A percentile compares a stretch with the other conserved stretches of the same genome.
These are phyloP conservation scores for Acanthamoeba healyi DNA, from an alignment of 208 protist genomes.

Conservation along the genomic window DNA sequence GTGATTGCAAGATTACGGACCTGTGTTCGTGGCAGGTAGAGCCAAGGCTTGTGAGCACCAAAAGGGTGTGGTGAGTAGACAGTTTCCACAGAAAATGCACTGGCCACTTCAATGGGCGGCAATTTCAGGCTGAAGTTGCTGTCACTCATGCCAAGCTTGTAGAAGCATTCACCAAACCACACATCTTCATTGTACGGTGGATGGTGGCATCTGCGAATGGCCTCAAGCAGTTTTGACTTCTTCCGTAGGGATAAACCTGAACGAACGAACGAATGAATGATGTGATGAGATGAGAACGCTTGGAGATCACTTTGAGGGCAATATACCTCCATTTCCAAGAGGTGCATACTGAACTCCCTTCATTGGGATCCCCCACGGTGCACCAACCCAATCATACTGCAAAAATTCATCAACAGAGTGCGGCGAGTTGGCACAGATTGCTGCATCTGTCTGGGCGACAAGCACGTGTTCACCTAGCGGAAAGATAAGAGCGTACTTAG, in stretches of 20 bases:
- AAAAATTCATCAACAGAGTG: background rate
- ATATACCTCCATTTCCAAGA: background rate
- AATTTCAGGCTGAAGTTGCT: too few relatives aligned
- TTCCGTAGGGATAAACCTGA: background rate
- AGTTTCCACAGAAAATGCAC: too few relatives aligned
- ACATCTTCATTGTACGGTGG: background rate
- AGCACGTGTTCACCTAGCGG: conserved; percentile 5
- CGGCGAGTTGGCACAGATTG: background rate
- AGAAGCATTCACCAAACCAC: background rate
- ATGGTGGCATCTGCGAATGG: background rate
- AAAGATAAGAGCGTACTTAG: too few relatives aligned
- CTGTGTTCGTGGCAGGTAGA: too few relatives aligned
- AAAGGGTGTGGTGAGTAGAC: too few relatives aligned
- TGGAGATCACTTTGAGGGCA: too few relatives aligned
- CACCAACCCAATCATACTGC: background rate
- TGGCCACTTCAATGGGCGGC: too few relatives aligned
- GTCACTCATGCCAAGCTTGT: too few relatives aligned
- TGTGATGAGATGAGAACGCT: background rate
- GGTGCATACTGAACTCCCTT: background rate
- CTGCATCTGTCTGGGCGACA: background rate
- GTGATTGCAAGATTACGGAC: too few relatives aligned
- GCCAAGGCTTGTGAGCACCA: too few relatives aligned
- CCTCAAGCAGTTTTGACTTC: background rate
- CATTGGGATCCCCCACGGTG: background rate
- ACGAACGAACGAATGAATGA: background rate